These are phyloP conservation scores for Geotrichum australiense DNA, from an alignment of 1,139 yeast genomes.

Conservation along the genomic window DNA sequence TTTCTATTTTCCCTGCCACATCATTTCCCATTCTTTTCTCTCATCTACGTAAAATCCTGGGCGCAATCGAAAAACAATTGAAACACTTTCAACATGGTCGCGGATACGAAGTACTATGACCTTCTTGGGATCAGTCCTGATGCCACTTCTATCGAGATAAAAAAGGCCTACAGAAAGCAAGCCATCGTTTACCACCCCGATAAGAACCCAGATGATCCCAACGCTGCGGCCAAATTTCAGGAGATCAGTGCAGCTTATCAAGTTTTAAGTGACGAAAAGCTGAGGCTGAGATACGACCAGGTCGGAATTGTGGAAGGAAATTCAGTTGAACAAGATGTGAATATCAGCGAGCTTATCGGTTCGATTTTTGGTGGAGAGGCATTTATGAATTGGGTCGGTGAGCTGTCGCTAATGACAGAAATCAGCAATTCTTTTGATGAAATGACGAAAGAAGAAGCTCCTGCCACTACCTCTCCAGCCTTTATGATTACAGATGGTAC, in stretches of 20 bases:
- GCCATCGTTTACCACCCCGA: slow-evolving; percentile 93
- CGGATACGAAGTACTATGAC: slow-evolving; percentile 89
- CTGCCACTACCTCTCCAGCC: slow-evolving; percentile 5
- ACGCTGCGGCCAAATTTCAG: slow-evolving; percentile 60
- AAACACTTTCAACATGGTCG: slow-evolving; percentile 40
- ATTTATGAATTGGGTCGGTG: slow-evolving; percentile 83
- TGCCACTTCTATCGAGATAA: slow-evolving; percentile 78
- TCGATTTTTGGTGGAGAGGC: slow-evolving; percentile 91
- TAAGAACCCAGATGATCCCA: slow-evolving; percentile 82
- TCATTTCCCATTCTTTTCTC: no score
- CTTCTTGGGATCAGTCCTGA: slow-evolving; percentile 55
- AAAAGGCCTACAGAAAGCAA: slow-evolving; percentile 84
- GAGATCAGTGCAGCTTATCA: slow-evolving; percentile 37
- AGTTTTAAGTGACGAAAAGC: slow-evolving; percentile 66
- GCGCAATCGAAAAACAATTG: no score
- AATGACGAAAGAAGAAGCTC: slow-evolving; percentile 63
- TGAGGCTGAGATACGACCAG: slow-evolving; percentile 73
- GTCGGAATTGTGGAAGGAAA: slow-evolving; percentile 78
- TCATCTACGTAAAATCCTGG: no score
- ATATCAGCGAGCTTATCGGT: slow-evolving; percentile 77
- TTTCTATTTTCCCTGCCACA: no score
- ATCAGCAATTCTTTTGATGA: slow-evolving; percentile 64
- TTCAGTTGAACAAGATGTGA: slow-evolving; percentile 54
- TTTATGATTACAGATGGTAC: slow-evolving; percentile 6
- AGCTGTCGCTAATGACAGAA: slow-evolving; percentile 76